phyloP scores from a whole-genome alignment of 345 rosid genomes.

The Arabidopsis thaliana region TAIR10.1 NC_003075.7:12194001-12194500 shows the following conservation, averaged over 20 bases:
- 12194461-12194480: constrained; percentile 2
- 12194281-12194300: constrained; percentile 92
- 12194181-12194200: constrained; percentile 65
- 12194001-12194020: too few relatives aligned
- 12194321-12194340: constrained; percentile 92
- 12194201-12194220: constrained; percentile 85
- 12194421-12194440: not conserved
- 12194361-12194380: constrained; percentile 78
- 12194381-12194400: constrained; percentile 82
- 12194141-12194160: too few relatives aligned
- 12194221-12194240: constrained; percentile 80
- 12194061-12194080: not conserved
- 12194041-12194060: not conserved
- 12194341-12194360: constrained; percentile 75
- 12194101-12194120: not conserved
- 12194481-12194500: constrained; percentile 55
- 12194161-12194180: not conserved
- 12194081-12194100: not conserved
- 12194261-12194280: constrained; percentile 81
- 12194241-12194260: constrained; percentile 95
- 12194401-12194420: constrained; percentile 51
- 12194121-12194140: not conserved
- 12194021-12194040: too few relatives aligned
- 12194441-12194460: constrained; percentile 7
- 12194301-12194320: constrained; percentile 96